Evolutionary conservation across 352 stramenopile genomes (phyloP).

Genomic region (Elongisporangium undulatum): DNA sequence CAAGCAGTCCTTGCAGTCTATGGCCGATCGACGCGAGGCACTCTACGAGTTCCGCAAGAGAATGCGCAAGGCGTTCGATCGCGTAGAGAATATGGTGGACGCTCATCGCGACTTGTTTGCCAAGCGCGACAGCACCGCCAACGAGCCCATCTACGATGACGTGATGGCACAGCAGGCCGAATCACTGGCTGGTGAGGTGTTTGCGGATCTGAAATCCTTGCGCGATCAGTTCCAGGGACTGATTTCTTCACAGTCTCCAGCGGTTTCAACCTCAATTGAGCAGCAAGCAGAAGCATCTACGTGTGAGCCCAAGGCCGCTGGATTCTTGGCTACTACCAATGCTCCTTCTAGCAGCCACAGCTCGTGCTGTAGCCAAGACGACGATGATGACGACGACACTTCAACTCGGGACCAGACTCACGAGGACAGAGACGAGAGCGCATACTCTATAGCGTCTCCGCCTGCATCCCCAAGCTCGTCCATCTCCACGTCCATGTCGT

Average conservation of each 20-base stretch:
- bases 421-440: too few relatives aligned
- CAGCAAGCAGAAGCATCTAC: too few relatives aligned
- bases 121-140: slow-evolving; percentile 39
- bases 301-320: too few relatives aligned
- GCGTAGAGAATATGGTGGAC: slow-evolving; percentile 65
- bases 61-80: slow-evolving; percentile 55
- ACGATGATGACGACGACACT: too few relatives aligned
- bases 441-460: too few relatives aligned
- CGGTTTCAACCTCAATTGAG: not conserved
- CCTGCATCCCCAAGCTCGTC: too few relatives aligned
- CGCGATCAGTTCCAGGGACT: slow-evolving; percentile 33
- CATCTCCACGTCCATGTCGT: too few relatives aligned
- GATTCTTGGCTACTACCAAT: too few relatives aligned
- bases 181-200: slow-evolving; percentile 29
- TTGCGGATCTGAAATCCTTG: slow-evolving; percentile 34
- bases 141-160: slow-evolving; percentile 20
- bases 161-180: slow-evolving; percentile 23
- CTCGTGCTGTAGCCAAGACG: too few relatives aligned
- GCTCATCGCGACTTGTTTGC: slow-evolving; percentile 48
- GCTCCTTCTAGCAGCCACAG: too few relatives aligned
- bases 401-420: too few relatives aligned
- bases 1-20: slow-evolving; percentile 1
- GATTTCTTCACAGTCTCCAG: slow-evolving; percentile 14
- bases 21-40: slow-evolving; percentile 35
- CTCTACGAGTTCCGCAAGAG: slow-evolving; percentile 57